Percentiles rank a stretch among this genome's conserved stretches.
These are phyloP conservation scores for Cladorrhinum sp. DNA, from an alignment of 2,329 filamentous ascomycete species.

Conservation along the genomic window DNA sequence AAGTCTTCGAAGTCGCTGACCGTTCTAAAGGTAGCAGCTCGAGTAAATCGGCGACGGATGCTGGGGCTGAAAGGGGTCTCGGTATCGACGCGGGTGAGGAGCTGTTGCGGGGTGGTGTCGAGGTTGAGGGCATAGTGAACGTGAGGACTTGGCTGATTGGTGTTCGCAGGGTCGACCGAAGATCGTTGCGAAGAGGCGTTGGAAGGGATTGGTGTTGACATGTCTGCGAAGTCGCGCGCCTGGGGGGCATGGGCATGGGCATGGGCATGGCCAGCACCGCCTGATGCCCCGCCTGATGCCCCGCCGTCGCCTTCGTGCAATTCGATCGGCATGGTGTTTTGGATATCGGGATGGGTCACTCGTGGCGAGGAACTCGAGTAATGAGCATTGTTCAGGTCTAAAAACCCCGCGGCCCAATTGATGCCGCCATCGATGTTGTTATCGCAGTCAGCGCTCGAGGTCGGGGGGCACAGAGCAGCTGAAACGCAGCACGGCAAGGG, in stretches of 20 bases:
- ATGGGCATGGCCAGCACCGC: not conserved
- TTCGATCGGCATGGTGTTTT: not conserved
- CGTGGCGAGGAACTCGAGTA: not conserved
- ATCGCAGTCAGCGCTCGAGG: not conserved
- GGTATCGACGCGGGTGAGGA: slow-evolving; percentile 12
- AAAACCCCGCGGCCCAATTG: not conserved
- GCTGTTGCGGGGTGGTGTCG: not conserved
- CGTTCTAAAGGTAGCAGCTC: slow-evolving; percentile 32
- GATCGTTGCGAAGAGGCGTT: not conserved
- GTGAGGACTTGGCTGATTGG: slow-evolving; percentile 1
- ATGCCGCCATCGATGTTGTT: not conserved
- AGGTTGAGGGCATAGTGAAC: slow-evolving; percentile 11
- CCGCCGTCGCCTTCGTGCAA: not conserved
- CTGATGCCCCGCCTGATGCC: not conserved
- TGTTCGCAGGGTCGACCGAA: not conserved
- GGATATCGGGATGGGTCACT: not conserved
- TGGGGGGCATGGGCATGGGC: not conserved
- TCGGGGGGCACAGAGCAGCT: not conserved
- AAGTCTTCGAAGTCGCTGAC: slow-evolving; percentile 37
- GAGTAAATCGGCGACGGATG: slow-evolving; percentile 20
- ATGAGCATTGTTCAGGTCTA: not conserved
- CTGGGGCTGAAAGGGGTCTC: slow-evolving; percentile 19
- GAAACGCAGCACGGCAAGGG: not conserved
- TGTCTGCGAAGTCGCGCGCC: not conserved
- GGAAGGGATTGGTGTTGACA: not conserved